phyloP scores from a whole-genome alignment of 2,329 filamentous ascomycete species.

The Sphaerulina musiva region DNA sequence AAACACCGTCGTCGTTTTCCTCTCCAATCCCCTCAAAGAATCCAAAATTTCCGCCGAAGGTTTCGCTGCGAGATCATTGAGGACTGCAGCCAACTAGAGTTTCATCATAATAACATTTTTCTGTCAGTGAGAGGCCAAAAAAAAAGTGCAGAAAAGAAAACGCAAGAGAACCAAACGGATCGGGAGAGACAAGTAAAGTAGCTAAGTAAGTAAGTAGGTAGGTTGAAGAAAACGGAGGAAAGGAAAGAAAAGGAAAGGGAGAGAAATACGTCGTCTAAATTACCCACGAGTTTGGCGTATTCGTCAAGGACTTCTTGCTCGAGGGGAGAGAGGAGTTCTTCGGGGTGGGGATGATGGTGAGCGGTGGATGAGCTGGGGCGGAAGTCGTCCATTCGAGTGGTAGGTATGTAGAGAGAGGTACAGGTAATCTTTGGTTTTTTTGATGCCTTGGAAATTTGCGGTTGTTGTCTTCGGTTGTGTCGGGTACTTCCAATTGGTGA shows the following conservation, averaged over 20 bases:
- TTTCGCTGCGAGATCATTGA: slow-evolving; percentile 60
- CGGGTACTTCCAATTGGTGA: background rate
- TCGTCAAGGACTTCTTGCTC: slow-evolving; percentile 95
- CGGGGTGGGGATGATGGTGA: background rate
- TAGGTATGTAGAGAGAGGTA: background rate
- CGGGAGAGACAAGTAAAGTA: too few species aligned
- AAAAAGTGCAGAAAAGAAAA: too few species aligned
- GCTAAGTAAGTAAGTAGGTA: slow-evolving; percentile 3
- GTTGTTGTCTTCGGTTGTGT: background rate
- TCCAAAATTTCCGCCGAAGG: slow-evolving; percentile 70
- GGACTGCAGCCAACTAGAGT: slow-evolving; percentile 49
- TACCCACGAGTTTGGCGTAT: slow-evolving; percentile 78
- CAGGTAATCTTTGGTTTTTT: background rate
- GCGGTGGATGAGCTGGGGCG: slow-evolving; percentile 7
- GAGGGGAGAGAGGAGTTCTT: slow-evolving; percentile 56
- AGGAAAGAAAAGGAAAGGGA: too few species aligned
- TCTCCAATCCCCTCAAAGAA: slow-evolving; percentile 76
- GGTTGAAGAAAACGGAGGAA: slow-evolving; percentile 18
- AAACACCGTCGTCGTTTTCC: slow-evolving; percentile 91
- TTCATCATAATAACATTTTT: too few species aligned
- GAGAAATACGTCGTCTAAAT: slow-evolving; percentile 72
- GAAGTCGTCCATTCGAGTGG: slow-evolving; percentile 11
- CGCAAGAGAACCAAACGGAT: too few species aligned
- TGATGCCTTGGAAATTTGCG: background rate
- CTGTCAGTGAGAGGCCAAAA: too few species aligned